Evolutionary conservation across 169 alveolate species (phyloP).

Genomic region (Eimeria mitis): DNA sequence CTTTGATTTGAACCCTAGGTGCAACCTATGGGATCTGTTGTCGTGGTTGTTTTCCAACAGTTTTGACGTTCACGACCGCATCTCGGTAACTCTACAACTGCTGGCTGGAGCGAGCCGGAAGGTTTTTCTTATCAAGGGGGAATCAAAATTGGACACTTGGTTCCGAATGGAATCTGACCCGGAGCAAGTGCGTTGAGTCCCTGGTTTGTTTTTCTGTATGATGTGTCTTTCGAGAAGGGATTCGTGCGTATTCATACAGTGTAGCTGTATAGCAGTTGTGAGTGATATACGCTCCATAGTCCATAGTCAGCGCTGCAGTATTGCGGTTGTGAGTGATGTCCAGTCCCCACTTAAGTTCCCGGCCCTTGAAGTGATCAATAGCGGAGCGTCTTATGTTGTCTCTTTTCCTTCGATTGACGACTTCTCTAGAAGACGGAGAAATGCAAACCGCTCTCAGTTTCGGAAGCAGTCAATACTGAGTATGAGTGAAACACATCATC

Average conservation of each 20-base stretch:
- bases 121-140: slow-evolving; percentile 81
- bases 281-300: slow-evolving; percentile 23
- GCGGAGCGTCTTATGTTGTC: slow-evolving; percentile 76
- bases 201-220: background rate
- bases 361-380: slow-evolving; percentile 54
- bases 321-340: background rate
- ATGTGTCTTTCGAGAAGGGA: background rate
- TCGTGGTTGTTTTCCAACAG: slow-evolving; percentile 58
- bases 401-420: slow-evolving; percentile 77
- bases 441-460: slow-evolving; percentile 17
- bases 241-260: background rate
- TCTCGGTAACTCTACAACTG: slow-evolving; percentile 85
- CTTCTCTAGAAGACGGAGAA: slow-evolving; percentile 31
- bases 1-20: background rate
- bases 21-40: background rate
- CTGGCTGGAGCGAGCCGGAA: slow-evolving; percentile 84
- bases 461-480: slow-evolving; percentile 10
- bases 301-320: background rate
- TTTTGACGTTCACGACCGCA: slow-evolving; percentile 85
- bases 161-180: slow-evolving; percentile 55
- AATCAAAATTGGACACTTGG: slow-evolving; percentile 85
- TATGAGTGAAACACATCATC: slow-evolving; percentile 65
- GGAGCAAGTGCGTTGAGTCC: slow-evolving; percentile 20
- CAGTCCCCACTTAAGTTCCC: slow-evolving; percentile 64
- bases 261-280: background rate